A percentile compares a stretch with the other conserved stretches of the same genome.
These are phyloP conservation scores for Xylaria sp. DNA, from an alignment of 2,329 filamentous ascomycete species.

Conservation along the genomic window DNA sequence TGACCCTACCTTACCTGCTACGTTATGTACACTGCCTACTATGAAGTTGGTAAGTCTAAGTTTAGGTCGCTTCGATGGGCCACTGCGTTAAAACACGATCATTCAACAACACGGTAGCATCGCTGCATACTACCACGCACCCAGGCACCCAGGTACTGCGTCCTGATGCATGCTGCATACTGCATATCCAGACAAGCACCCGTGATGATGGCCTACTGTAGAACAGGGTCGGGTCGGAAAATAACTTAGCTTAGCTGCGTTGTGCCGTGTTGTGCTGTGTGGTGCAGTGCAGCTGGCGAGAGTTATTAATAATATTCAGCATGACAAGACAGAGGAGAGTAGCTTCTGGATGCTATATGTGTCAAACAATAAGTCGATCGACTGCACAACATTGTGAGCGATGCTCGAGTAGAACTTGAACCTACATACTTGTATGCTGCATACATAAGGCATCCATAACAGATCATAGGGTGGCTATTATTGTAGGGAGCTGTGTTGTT, in stretches of 20 bases:
- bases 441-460: not conserved
- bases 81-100: not conserved
- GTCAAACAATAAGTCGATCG: constrained; percentile 2
- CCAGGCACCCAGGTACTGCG: not conserved
- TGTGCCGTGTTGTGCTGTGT: too few relatives aligned
- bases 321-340: not conserved
- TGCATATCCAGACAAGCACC: constrained; percentile 11
- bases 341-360: not conserved
- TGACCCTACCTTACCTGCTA: not conserved
- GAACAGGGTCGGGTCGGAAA: too few relatives aligned
- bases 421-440: not conserved
- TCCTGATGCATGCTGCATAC: not conserved
- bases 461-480: not conserved
- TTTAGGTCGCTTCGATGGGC: constrained; percentile 1
- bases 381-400: not conserved
- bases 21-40: not conserved
- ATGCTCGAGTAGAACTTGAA: not conserved
- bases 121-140: not conserved
- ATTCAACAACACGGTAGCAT: constrained; percentile 2
- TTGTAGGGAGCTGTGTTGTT: not conserved
- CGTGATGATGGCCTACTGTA: not conserved
- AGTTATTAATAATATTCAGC: not conserved
- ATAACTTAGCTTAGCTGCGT: too few relatives aligned
- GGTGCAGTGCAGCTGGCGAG: not conserved
- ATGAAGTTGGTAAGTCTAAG: not conserved